Evolutionary conservation across 176 grass and related monocot genomes (phyloP), one percentile per base, ranked within the genome.

Genomic region (Rhynchospora breviuscula): DNA sequence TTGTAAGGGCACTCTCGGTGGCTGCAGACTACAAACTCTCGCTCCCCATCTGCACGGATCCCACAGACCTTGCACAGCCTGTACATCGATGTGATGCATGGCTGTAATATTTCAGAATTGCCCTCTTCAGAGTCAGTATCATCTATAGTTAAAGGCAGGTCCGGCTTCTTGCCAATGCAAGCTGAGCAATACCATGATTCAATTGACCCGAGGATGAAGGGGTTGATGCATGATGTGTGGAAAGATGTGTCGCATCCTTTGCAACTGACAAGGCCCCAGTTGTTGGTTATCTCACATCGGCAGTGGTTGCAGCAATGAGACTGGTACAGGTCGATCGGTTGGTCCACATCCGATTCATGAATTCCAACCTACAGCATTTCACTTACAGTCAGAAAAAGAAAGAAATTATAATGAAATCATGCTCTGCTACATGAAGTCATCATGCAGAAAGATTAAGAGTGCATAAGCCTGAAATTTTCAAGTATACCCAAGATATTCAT

Each of bases 61-160:
- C 94, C 92, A 74, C 94, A 94, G 83, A 97, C 86, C 78, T 97
- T 97, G 85, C 94, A 97, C 72, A 88, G 84, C 29, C 65, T 56
- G 26, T 35, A 81, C 15, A 79, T 79, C 57, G 85, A 83, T 64
- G 88, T 88, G 15, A 64, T 80, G 26, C 78, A 80, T 23, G 78
- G 74, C 74, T 57, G 78, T 62, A 80, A 56, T 3, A 57, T 21
- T 33, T 79, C 48, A 4, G 75, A 79, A 71, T 71, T 71, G 49
- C 10, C 75, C 29, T 59, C 54, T 22, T 80, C 78, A 21, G 33
- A 62, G 29, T 47, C 57, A 0, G 52, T 80, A 18, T 21, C 29
- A 78, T 80, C 56, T 40, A 25, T 60, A 23, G 1, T 46, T 44
- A 61, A 4, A 19, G 29, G 33, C 18, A 60, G 12, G 54, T 63